Percentiles rank a stretch among this genome's conserved stretches.
Evolutionary conservation across 129 eudicot genomes (phyloP).

Genomic region (Saussurea involucrata): DNA sequence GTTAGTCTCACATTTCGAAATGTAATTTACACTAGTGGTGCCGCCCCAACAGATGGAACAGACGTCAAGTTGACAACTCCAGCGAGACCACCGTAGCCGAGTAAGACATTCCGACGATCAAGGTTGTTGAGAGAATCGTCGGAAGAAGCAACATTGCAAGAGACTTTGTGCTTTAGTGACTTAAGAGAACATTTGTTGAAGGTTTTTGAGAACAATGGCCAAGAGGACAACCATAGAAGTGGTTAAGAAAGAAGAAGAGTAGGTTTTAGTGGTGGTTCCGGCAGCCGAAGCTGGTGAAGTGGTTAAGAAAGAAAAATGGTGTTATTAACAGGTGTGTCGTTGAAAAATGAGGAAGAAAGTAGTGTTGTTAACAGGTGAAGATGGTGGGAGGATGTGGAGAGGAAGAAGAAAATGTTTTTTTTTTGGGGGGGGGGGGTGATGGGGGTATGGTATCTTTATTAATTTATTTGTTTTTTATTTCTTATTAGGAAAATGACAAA

Average conservation of each 20-base stretch:
- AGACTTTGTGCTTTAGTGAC: conserved; percentile 24
- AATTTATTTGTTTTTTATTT: too few relatives aligned
- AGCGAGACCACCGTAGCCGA: conserved; percentile 49
- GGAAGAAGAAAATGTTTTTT: too few relatives aligned
- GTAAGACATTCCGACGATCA: conserved; percentile 26
- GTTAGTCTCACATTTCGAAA: conserved; percentile 28
- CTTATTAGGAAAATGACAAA: too few relatives aligned
- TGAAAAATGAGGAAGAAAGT: too few relatives aligned
- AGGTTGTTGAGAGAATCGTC: conserved; percentile 16
- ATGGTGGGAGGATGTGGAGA: too few relatives aligned
- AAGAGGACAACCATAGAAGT: conserved; percentile 8
- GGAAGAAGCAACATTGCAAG: conserved; percentile 22
- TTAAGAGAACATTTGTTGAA: conserved; percentile 11
- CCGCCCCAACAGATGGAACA: conserved; percentile 18
- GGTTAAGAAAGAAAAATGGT: conserved; percentile 23
- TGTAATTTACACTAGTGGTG: conserved; percentile 42
- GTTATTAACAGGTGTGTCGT: too few relatives aligned
- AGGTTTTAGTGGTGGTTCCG: conserved; percentile 22
- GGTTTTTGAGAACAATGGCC: conserved; percentile 29
- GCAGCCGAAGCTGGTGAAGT: conserved; percentile 1
- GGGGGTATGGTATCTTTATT: too few relatives aligned
- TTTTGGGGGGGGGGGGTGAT: too few relatives aligned
- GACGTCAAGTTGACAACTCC: conserved; percentile 16
- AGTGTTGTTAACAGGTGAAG: too few relatives aligned
- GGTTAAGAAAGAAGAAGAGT: conserved; percentile 18